A percentile compares a stretch with the other conserved stretches of the same genome.
phyloP scores from a whole-genome alignment of 257 asterid species.

The Apocynum venetum region DNA sequence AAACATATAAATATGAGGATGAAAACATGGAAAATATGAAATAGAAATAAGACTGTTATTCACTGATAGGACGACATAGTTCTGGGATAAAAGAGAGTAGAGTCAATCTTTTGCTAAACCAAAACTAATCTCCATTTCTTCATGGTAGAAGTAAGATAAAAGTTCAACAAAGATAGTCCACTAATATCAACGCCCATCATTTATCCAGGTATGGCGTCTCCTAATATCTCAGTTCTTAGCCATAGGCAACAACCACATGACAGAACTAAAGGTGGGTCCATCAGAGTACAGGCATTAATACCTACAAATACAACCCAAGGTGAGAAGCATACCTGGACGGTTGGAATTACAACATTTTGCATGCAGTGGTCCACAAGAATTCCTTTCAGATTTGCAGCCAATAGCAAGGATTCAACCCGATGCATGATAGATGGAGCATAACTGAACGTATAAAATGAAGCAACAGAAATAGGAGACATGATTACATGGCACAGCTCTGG shows the following conservation, averaged over 20 bases:
- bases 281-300: not conserved
- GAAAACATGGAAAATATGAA: not conserved
- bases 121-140: not conserved
- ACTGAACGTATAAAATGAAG: conserved; percentile 56
- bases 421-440: conserved; percentile 72
- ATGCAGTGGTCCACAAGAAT: conserved; percentile 40
- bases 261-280: not conserved
- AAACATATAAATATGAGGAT: not conserved
- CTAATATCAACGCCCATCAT: not conserved
- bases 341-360: conserved; percentile 46
- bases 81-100: no score
- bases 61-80: not conserved
- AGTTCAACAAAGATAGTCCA: not conserved
- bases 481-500: conserved; percentile 67
- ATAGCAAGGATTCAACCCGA: conserved; percentile 68
- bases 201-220: not conserved
- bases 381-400: conserved; percentile 58
- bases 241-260: not conserved
- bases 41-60: not conserved
- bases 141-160: not conserved
- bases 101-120: not conserved
- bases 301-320: not conserved
- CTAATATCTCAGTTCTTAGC: not conserved
- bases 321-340: conserved; percentile 35
- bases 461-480: conserved; percentile 59